These are phyloP conservation scores for Didymella exigua DNA, from an alignment of 2,329 filamentous ascomycete genomes.

Conservation along the genomic window DNA sequence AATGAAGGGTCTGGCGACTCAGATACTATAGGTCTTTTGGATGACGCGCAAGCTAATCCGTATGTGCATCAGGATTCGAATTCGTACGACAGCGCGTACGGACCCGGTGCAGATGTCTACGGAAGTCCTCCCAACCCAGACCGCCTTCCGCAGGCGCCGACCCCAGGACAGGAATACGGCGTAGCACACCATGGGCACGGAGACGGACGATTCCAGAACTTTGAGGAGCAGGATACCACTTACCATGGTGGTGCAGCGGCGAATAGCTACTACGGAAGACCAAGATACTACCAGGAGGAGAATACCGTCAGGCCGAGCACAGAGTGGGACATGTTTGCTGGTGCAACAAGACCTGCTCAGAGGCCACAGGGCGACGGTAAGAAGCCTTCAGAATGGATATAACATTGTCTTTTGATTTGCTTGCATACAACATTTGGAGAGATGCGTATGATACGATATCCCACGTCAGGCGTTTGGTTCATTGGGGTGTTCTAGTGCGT, in stretches of 20 bases:
- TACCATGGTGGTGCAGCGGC: constrained; percentile 18
- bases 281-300: constrained; percentile 10
- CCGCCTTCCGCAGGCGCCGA: constrained; percentile 29
- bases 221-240: constrained; percentile 29
- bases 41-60: constrained; percentile 34
- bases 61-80: constrained; percentile 16
- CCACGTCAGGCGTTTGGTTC: constrained; percentile 11
- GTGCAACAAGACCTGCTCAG: constrained; percentile 18
- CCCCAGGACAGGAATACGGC: constrained; percentile 35
- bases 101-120: constrained; percentile 3
- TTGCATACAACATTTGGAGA: constrained; percentile 6
- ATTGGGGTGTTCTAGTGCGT: background rate
- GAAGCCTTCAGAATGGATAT: constrained; percentile 6
- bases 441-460: constrained; percentile 17
- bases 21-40: constrained; percentile 31
- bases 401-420: background rate
- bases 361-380: constrained; percentile 10
- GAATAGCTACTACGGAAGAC: constrained; percentile 14
- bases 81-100: constrained; percentile 18
- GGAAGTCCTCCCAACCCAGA: constrained; percentile 22
- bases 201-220: constrained; percentile 17
- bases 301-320: constrained; percentile 11
- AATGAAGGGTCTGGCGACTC: constrained; percentile 34
- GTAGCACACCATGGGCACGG: constrained; percentile 12
- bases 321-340: constrained; percentile 36